These are phyloP conservation scores for Kodamaea sagamina DNA, from an alignment of 805 yeast species.

Conservation along the genomic window DNA sequence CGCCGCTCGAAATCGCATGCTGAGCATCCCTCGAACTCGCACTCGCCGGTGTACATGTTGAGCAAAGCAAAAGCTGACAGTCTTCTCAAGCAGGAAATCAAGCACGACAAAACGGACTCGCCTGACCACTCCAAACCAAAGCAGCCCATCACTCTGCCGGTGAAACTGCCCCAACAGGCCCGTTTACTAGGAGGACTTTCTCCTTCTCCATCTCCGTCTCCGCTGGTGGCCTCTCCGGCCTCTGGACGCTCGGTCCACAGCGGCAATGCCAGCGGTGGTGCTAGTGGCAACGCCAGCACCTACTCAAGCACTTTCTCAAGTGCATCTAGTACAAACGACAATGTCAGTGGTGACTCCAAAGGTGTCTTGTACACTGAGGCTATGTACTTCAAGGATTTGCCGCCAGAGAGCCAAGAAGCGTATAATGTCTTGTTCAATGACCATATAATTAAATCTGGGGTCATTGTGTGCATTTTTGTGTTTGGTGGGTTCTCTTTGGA, in stretches of 20 bases:
- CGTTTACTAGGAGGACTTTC: not conserved
- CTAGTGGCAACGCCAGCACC: not conserved
- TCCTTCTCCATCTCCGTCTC: constrained; percentile 3
- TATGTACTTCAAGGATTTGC: not conserved
- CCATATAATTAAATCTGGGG: constrained; percentile 12
- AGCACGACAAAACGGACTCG: not conserved
- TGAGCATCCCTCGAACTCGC: constrained; percentile 4
- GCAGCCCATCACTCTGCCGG: not conserved
- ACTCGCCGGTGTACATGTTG: constrained; percentile 4
- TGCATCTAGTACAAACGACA: too few relatives aligned
- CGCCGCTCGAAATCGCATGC: constrained; percentile 29
- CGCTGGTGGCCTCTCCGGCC: constrained; percentile 1
- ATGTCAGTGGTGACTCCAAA: not conserved
- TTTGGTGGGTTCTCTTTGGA: constrained; percentile 41
- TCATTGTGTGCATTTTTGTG: constrained; percentile 30
- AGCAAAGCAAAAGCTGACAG: constrained; percentile 6
- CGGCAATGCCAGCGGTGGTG: not conserved
- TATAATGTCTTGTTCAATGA: constrained; percentile 13
- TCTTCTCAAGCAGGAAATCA: not conserved
- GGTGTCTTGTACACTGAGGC: not conserved
- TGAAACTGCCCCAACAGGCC: not conserved
- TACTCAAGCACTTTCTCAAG: constrained; percentile 2
- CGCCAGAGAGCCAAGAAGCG: not conserved
- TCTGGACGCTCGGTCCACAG: not conserved
- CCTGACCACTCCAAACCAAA: not conserved